Evolutionary conservation across 1,139 yeast genomes (phyloP).

Genomic region (Kodamaea arcana): DNA sequence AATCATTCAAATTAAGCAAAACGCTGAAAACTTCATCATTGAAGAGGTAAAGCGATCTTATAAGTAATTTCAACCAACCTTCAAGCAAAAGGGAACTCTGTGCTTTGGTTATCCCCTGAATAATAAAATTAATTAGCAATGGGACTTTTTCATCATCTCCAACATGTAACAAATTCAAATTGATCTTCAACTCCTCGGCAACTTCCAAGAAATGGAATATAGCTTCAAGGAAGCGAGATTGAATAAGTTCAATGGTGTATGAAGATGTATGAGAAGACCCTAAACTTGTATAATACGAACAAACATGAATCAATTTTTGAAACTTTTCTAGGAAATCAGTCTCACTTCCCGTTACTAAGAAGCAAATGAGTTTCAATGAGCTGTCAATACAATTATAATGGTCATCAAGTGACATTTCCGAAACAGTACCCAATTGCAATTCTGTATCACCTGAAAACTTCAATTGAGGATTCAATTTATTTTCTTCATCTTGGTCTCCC

Average conservation of each 20-base stretch:
- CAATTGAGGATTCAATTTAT: too few species aligned
- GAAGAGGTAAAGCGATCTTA: conserved; percentile 43
- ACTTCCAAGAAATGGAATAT: conserved; percentile 30
- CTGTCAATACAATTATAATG: conserved; percentile 27
- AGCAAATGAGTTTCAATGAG: conserved; percentile 39
- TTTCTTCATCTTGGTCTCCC: too few species aligned
- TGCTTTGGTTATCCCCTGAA: conserved; percentile 34
- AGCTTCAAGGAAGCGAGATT: conserved; percentile 26
- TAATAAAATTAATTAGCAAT: conserved; percentile 30
- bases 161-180: conserved; percentile 29
- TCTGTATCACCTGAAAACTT: too few species aligned
- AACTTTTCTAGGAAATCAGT: conserved; percentile 42
- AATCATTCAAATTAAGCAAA: conserved; percentile 44
- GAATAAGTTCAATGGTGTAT: conserved; percentile 27
- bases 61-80: conserved; percentile 45
- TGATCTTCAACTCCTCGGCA: conserved; percentile 28
- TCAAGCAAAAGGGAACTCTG: conserved; percentile 39
- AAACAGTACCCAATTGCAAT: too few species aligned
- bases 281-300: conserved; percentile 18
- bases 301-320: conserved; percentile 23
- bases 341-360: conserved; percentile 55
- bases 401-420: conserved; percentile 16
- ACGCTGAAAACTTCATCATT: conserved; percentile 51
- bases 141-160: conserved; percentile 33
- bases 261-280: conserved; percentile 11